Base-by-base conservation (phyloP, 768 basidiomycete genomes). In the Trichaptum fuscoviolaceum region DNA sequence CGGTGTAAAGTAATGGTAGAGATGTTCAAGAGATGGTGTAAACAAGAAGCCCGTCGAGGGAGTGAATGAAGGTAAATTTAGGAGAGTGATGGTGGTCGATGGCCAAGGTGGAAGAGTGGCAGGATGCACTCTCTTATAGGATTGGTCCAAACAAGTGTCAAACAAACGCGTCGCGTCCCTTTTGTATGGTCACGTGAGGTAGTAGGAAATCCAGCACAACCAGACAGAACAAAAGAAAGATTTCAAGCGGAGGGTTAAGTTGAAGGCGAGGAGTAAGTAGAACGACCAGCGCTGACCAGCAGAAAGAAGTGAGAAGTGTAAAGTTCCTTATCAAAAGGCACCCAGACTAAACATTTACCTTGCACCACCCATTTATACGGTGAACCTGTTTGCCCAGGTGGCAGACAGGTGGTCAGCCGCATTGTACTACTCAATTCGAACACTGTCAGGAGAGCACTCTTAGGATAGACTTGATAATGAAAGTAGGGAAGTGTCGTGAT, bases 281-380 rank as follows among this genome's bases (percentile, higher is more conserved):
- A 71, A 68, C 73, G 73, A 76, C 77, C 76, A 70, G 77, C 76
- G 75, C 77, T 77, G 77, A 74, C 72, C 71, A 73, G 71, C 69
- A 69, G 67, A 71, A 64, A 69, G 68, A 69, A 69, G 67, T 70
- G 67, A 67, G 67, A 69, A 70, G 66, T 69, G 64, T 65, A 72
- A 71, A 66, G 67, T 52, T 52, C 20, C 42, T 20, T 52, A 3
- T 52, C 42, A 52, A 52, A 52, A 20, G 42, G 42, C 10, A 52
- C 42, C 17, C 15, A 20, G 3, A 15, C 2, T 52, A 12, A 52
- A 52, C 20, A 12, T 52, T 15, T 52, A 12, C 20, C 10, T 52
- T 20, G 12, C 20, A 12, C 15, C 15, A 20, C 12, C 30, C 42
- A 20, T 52, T 52, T 52, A 20, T 52, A 52, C 20, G 20, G 42